These are phyloP conservation scores for Vitis cinerea DNA, from an alignment of 164 flowering plant genomes.

Conservation along the genomic window DNA sequence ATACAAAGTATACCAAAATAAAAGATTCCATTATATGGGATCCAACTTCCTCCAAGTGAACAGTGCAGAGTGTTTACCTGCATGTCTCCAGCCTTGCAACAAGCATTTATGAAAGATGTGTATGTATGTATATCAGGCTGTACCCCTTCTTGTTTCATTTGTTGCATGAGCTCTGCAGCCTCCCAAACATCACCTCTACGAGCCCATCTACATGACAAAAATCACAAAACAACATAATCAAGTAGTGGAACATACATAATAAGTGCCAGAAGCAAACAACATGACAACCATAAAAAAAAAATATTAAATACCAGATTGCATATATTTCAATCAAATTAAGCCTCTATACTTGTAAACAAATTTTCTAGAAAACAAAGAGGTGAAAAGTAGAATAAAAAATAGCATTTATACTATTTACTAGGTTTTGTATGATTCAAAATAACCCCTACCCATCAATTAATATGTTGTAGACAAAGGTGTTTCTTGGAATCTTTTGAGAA, in stretches of 20 bases:
- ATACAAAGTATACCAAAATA: not conserved
- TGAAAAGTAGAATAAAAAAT: not conserved
- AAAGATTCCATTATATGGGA: constrained; percentile 1
- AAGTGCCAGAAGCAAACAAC: constrained; percentile 2
- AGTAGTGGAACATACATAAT: not conserved
- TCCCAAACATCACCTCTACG: constrained; percentile 99
- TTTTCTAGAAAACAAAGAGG: not conserved
- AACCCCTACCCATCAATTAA: constrained; percentile 87
- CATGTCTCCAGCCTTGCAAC: constrained; percentile 99
- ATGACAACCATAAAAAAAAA: not conserved
- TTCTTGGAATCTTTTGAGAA: constrained; percentile 70
- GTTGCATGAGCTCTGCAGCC: constrained; percentile 94
- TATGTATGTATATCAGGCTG: constrained; percentile 89
- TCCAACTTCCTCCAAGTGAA: not conserved
- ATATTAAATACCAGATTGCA: not conserved
- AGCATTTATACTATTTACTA: not conserved
- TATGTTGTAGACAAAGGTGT: constrained; percentile 88
- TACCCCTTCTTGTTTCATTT: constrained; percentile 87
- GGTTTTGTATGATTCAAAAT: not conserved
- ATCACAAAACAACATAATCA: not conserved
- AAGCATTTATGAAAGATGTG: constrained; percentile 92
- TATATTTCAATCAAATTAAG: not conserved
- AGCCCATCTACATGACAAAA: constrained; percentile 73
- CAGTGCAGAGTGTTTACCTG: constrained; percentile 36
- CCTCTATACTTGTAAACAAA: not conserved